Base-by-base conservation (phyloP, 2,329 filamentous ascomycete genomes). In the Aspergillus quadricinctus region DNA sequence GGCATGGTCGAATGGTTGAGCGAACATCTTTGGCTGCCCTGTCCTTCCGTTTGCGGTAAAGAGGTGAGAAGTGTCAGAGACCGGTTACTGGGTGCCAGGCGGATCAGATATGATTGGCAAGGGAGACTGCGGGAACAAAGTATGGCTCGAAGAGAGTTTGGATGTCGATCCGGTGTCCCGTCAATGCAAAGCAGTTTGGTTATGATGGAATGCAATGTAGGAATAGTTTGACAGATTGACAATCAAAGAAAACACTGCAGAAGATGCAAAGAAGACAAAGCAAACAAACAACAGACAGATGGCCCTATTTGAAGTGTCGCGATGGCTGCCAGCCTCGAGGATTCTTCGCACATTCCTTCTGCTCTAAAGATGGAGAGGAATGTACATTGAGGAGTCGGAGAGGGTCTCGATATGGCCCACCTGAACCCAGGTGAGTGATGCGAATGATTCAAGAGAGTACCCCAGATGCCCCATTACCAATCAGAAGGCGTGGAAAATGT, bases 1-100 rank as follows among this genome's bases (percentile, higher is more conserved):
- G 57, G 83, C 77, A 68, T 85, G 83, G 58, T 79, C 74, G 51
- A 73, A 74, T 54, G 66, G 66, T 62, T 76, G 72, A 58, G 73
- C 72, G 63, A 81, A 77, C 75, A 80, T 80, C 55, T 80, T 80
- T 78, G 65, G 74, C 71, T 58, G 76, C 76, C 58, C 79, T 81
- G 83, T 74, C 80, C 75, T 68, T 73, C 71, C 61, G 78, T 73
- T 73, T 70, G 68, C 66, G 66, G 68, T 64, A 62, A 70, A 54
- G 57, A 65, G 48, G 61, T 64, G 53, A 43, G 54, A 59, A 57
- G 52, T 59, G 52, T 53, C 58, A 61, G 63, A 65, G 58, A 57
- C 45, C 56, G 52, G 43, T 51, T 40, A 37, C 54, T 21, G 56
- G 60, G 59, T 58, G 49, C 60, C 65, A 65, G 58, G 54, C 56